Evolutionary conservation across 2,329 filamentous ascomycete genomes (phyloP).

Genomic region (Bipolaris victoriae): DNA sequence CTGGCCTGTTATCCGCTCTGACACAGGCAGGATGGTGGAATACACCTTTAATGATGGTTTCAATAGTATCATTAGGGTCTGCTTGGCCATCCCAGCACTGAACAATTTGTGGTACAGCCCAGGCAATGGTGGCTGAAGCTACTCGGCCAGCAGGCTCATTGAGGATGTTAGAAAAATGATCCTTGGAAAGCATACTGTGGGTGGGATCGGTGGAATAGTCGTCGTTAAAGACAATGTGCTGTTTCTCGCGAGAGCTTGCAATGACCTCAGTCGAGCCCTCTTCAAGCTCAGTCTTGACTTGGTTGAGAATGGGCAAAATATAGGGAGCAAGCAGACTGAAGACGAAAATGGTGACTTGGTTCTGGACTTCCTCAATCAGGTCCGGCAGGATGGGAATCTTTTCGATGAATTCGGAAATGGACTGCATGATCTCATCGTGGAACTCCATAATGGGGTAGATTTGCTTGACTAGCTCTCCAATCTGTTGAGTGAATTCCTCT

Average conservation of each 20-base stretch:
- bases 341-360: slow-evolving; percentile 86
- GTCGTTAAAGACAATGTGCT: slow-evolving; percentile 85
- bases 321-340: slow-evolving; percentile 92
- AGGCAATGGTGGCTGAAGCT: slow-evolving; percentile 77
- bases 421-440: slow-evolving; percentile 86
- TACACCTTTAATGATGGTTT: slow-evolving; percentile 80
- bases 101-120: slow-evolving; percentile 90
- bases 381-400: slow-evolving; percentile 85
- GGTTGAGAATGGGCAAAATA: slow-evolving; percentile 80
- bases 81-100: slow-evolving; percentile 82
- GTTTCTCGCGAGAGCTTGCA: slow-evolving; percentile 79
- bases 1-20: slow-evolving; percentile 72
- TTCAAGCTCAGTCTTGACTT: slow-evolving; percentile 85
- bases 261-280: slow-evolving; percentile 89
- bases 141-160: slow-evolving; percentile 88
- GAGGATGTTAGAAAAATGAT: slow-evolving; percentile 88
- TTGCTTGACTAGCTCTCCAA: slow-evolving; percentile 74
- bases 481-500: slow-evolving; percentile 81
- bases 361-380: slow-evolving; percentile 82
- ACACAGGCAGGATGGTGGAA: slow-evolving; percentile 88
- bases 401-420: slow-evolving; percentile 77
- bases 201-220: slow-evolving; percentile 80
- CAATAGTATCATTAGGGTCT: too few relatives aligned
- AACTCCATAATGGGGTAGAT: slow-evolving; percentile 90
- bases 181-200: slow-evolving; percentile 94